These are phyloP conservation scores for Coniochaeta ligniaria DNA, from an alignment of 2,329 filamentous ascomycete genomes.

Conservation along the genomic window DNA sequence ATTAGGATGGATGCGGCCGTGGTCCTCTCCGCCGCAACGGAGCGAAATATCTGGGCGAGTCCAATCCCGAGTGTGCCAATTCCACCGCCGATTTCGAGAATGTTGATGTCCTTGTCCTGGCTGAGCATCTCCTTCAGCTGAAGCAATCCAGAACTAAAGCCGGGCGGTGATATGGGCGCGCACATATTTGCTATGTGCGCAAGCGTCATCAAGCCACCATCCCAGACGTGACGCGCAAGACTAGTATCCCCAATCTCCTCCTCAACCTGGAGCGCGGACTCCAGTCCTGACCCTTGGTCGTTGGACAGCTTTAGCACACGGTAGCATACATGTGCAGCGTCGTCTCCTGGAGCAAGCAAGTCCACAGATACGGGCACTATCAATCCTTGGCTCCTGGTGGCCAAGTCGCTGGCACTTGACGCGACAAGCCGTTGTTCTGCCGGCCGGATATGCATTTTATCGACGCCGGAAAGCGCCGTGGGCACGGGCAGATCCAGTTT, in stretches of 20 bases:
- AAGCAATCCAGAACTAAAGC: not conserved
- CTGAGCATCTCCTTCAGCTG: constrained; percentile 21
- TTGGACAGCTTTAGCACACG: constrained; percentile 21
- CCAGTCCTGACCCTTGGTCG: not conserved
- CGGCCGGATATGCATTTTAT: constrained; percentile 16
- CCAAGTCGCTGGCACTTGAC: constrained; percentile 13
- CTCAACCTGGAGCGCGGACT: constrained; percentile 32
- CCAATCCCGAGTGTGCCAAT: constrained; percentile 49
- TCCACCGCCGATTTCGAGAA: constrained; percentile 50
- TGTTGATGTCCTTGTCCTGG: constrained; percentile 22
- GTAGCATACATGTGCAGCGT: constrained; percentile 17
- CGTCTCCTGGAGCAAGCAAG: constrained; percentile 10
- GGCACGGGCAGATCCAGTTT: constrained; percentile 24
- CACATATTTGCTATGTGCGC: constrained; percentile 24
- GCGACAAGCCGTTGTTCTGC: constrained; percentile 11
- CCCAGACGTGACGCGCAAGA: constrained; percentile 51
- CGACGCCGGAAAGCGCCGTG: constrained; percentile 7
- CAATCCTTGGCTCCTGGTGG: constrained; percentile 21
- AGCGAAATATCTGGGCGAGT: constrained; percentile 24
- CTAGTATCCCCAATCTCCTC: constrained; percentile 53
- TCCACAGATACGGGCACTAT: constrained; percentile 37
- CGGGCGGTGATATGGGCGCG: constrained; percentile 5
- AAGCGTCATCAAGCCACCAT: constrained; percentile 43
- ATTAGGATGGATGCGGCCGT: constrained; percentile 20
- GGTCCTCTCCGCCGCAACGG: constrained; percentile 2